Percentiles rank a stretch among this genome's conserved stretches.
Evolutionary conservation across 139 green algal genomes (phyloP).

Genomic region (Spirogloea muscicola): DNA sequence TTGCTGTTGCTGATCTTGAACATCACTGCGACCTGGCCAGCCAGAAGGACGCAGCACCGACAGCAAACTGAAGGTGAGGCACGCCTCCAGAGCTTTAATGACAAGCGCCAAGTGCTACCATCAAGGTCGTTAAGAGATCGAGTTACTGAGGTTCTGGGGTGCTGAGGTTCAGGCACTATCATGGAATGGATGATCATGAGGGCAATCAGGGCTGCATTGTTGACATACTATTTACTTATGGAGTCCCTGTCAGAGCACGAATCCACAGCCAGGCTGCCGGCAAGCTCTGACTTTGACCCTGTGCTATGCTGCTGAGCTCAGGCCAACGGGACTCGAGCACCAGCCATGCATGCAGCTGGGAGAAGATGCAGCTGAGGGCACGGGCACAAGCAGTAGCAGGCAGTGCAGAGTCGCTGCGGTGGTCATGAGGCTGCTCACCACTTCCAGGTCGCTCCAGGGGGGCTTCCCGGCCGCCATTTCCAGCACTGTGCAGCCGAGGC

Average conservation of each 20-base stretch:
- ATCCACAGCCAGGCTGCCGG: too few species aligned
- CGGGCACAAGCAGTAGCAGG: background rate
- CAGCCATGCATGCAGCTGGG: background rate
- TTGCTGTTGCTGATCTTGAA: conserved; percentile 82
- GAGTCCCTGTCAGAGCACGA: too few species aligned
- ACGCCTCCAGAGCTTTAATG: background rate
- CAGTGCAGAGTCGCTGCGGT: background rate
- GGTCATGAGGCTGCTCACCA: background rate
- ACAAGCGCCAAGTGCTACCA: background rate
- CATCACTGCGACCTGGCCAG: conserved; percentile 57
- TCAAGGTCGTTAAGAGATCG: background rate
- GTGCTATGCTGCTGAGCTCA: too few species aligned
- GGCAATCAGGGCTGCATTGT: conserved; percentile 16
- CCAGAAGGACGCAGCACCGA: background rate
- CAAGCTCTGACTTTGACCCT: too few species aligned
- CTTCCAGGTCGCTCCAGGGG: conserved; percentile 42
- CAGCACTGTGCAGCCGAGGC: conserved; percentile 53
- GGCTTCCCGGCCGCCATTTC: conserved; percentile 52
- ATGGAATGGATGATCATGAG: background rate
- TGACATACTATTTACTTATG: too few species aligned
- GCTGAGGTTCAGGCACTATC: background rate
- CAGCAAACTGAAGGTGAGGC: background rate
- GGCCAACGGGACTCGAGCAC: background rate
- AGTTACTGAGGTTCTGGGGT: background rate
- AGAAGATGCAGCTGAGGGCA: background rate